A percentile compares a stretch with the other conserved stretches of the same genome.
Conservation (phyloP, 2,329 filamentous ascomycete genomes). For the Diaporthe helianthi region DNA sequence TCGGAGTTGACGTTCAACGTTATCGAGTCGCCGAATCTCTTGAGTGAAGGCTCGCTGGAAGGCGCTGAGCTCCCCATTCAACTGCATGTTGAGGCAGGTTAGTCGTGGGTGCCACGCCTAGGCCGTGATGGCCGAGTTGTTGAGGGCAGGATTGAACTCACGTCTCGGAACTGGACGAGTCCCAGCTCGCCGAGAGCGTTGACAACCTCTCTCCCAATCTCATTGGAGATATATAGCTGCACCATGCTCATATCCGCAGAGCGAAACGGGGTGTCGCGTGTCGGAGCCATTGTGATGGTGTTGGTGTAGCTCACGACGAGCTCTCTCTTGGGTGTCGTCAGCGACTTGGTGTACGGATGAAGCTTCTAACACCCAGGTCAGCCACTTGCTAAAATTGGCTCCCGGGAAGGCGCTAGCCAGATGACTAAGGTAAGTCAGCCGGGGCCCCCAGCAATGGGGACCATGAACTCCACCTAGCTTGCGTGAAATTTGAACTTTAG, state of each 20-base stretch:
- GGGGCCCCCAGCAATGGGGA: not conserved
- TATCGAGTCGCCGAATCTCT: conserved; percentile 95
- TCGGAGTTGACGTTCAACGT: conserved; percentile 95
- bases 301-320: conserved; percentile 31
- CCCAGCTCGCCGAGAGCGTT: conserved; percentile 96
- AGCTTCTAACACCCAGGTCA: conserved; percentile 26
- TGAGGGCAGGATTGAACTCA: conserved; percentile 55
- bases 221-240: conserved; percentile 98
- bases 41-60: conserved; percentile 98
- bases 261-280: conserved; percentile 95
- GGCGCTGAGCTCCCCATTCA: conserved; percentile 90
- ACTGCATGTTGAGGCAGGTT: conserved; percentile 55
- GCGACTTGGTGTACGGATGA: conserved; percentile 22
- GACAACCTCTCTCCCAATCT: conserved; percentile 97
- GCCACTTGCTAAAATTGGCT: conserved; percentile 26
- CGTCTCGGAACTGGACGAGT: conserved; percentile 96
- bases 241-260: conserved; percentile 99
- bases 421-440: not conserved
- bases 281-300: conserved; percentile 63
- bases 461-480: not conserved
- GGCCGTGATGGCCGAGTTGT: conserved; percentile 33
- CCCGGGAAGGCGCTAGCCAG: not conserved
- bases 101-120: conserved; percentile 31
- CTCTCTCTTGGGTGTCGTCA: conserved; percentile 32
- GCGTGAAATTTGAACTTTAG: not conserved